These are phyloP conservation scores for Talaromyces thailandensis DNA, from an alignment of 495 filamentous ascomycete species.

Conservation along the genomic window DNA sequence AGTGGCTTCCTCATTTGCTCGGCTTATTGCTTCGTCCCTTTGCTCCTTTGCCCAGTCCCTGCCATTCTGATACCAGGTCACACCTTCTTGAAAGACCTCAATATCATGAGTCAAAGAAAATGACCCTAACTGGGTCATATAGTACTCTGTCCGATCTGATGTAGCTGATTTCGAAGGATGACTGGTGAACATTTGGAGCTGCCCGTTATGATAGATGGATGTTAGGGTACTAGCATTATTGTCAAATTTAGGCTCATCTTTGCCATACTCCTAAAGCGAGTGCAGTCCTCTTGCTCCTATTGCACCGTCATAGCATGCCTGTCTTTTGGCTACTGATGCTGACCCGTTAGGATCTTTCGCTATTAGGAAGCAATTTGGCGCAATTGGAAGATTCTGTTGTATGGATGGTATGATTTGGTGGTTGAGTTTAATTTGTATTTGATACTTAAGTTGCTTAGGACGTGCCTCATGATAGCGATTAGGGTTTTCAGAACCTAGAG, in stretches of 20 bases:
- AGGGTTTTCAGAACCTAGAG: slow-evolving; percentile 7
- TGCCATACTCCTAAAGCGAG: slow-evolving; percentile 7
- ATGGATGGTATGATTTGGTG: slow-evolving; percentile 1
- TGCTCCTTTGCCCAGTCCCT: slow-evolving; percentile 14
- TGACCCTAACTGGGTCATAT: background rate
- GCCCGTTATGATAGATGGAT: slow-evolving; percentile 6
- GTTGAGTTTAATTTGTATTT: slow-evolving; percentile 12
- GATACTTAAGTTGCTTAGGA: slow-evolving; percentile 12
- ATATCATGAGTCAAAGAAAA: background rate
- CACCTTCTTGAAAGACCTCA: background rate
- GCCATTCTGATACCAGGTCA: slow-evolving; percentile 9
- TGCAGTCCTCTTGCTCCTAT: slow-evolving; percentile 12
- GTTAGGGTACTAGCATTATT: slow-evolving; percentile 11
- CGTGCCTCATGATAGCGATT: slow-evolving; percentile 12
- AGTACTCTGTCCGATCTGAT: background rate
- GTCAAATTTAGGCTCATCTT: slow-evolving; percentile 5
- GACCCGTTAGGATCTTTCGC: slow-evolving; percentile 10
- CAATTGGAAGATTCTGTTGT: slow-evolving; percentile 24
- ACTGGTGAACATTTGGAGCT: background rate
- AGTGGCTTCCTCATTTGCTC: slow-evolving; percentile 10
- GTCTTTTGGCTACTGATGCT: slow-evolving; percentile 9
- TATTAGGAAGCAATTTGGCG: slow-evolving; percentile 18
- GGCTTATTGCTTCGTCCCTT: slow-evolving; percentile 12
- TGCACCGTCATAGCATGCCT: slow-evolving; percentile 10
- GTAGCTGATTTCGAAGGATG: background rate